phyloP scores from a whole-genome alignment of 208 protist genomes.

The Crithidia sp. region DNA sequence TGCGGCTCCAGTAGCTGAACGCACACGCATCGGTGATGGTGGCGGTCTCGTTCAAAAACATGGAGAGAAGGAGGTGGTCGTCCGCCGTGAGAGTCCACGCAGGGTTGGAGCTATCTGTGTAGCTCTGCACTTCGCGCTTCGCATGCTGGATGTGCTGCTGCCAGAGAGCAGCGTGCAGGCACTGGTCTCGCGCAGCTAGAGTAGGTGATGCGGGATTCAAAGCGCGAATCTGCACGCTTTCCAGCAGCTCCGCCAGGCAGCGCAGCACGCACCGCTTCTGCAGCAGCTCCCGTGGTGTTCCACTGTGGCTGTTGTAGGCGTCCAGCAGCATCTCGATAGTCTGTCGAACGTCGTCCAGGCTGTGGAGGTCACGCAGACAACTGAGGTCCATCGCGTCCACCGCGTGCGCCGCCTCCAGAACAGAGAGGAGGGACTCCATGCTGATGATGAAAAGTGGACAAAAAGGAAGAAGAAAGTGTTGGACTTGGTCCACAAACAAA shows the following conservation, averaged over 20 bases:
- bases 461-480: not conserved
- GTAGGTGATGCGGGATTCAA: not conserved
- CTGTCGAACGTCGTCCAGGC: constrained; percentile 31
- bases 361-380: constrained; percentile 7
- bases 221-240: constrained; percentile 8
- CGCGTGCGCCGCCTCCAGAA: constrained; percentile 8
- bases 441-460: not conserved
- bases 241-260: constrained; percentile 35
- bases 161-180: constrained; percentile 1
- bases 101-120: not conserved
- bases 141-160: constrained; percentile 2
- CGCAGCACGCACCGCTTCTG: constrained; percentile 40
- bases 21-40: constrained; percentile 36
- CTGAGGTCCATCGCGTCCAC: constrained; percentile 31
- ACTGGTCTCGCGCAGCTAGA: not conserved
- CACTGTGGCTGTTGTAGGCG: constrained; percentile 40
- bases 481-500: no score
- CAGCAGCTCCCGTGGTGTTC: constrained; percentile 9
- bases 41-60: constrained; percentile 72
- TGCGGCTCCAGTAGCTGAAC: constrained; percentile 35
- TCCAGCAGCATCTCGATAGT: constrained; percentile 47
- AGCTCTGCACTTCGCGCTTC: not conserved
- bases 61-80: constrained; percentile 56
- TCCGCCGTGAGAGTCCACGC: constrained; percentile 32
- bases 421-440: constrained; percentile 21